phyloP scores from a whole-genome alignment of 257 asterid species.

The Craterostigma plantagineum region DNA sequence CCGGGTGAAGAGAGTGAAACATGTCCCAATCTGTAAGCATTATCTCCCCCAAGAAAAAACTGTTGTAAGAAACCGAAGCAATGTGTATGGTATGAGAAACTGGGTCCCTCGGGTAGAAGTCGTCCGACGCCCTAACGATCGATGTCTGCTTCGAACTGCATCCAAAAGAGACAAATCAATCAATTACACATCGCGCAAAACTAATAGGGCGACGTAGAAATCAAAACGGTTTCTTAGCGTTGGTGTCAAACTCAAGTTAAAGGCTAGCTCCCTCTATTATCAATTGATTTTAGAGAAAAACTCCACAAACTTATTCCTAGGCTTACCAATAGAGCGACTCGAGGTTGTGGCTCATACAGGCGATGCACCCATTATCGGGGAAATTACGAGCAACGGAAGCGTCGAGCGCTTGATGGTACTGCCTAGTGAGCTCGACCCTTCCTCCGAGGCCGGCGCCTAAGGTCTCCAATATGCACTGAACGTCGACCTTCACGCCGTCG shows the following conservation, averaged over 20 bases:
- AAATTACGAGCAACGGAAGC: slow-evolving; percentile 65
- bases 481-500: slow-evolving; percentile 80
- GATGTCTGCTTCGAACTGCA: slow-evolving; percentile 73
- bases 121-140: slow-evolving; percentile 66
- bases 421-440: slow-evolving; percentile 57
- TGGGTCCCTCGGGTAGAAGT: slow-evolving; percentile 68
- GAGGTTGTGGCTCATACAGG: slow-evolving; percentile 85
- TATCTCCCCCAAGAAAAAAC: slow-evolving; percentile 56
- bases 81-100: slow-evolving; percentile 70
- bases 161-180: not conserved
- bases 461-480: slow-evolving; percentile 76
- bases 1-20: slow-evolving; percentile 86
- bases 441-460: slow-evolving; percentile 78
- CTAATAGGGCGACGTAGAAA: not conserved
- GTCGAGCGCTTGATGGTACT: slow-evolving; percentile 77
- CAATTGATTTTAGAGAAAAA: too few relatives aligned
- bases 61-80: slow-evolving; percentile 67
- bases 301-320: too few relatives aligned
- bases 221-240: too few relatives aligned
- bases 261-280: too few relatives aligned
- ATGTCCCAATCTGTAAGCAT: slow-evolving; percentile 91
- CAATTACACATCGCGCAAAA: not conserved
- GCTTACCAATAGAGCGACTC: slow-evolving; percentile 84
- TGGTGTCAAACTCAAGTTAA: too few relatives aligned
- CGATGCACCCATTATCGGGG: slow-evolving; percentile 71